Evolutionary conservation across 176 grass and related monocot genomes (phyloP).

Genomic region (Pontederia crassipes): DNA sequence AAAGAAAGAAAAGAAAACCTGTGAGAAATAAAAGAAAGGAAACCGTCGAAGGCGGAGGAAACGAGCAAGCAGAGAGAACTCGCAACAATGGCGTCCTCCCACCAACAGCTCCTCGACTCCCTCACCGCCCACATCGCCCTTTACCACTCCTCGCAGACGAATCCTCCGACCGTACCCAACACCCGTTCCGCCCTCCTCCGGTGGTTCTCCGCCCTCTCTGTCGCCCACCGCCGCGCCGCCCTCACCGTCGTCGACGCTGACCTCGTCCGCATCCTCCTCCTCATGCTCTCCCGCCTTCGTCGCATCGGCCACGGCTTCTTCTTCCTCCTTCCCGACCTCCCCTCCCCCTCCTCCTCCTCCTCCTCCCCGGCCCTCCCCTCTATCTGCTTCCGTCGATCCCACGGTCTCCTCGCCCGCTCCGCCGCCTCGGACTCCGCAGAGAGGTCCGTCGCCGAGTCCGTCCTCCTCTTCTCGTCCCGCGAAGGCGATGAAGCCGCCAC

Average conservation of each 20-base stretch:
- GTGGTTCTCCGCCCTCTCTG: conserved; percentile 65
- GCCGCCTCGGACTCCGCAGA: conserved; percentile 32
- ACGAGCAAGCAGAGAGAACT: no score
- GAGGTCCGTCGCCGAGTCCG: conserved; percentile 21
- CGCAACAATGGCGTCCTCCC: no score
- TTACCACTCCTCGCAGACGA: conserved; percentile 53
- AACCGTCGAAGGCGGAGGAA: no score
- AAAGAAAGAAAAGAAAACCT: no score
- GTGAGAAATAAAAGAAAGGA: no score
- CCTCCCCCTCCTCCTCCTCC: conserved; percentile 8
- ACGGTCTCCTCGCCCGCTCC: conserved; percentile 60
- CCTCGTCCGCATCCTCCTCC: conserved; percentile 31
- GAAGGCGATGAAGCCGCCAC: conserved; percentile 10
- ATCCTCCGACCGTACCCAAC: conserved; percentile 11
- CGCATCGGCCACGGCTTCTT: conserved; percentile 66
- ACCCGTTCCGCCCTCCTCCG: conserved; percentile 70
- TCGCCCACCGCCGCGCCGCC: conserved; percentile 32
- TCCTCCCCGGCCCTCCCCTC: conserved; percentile 23
- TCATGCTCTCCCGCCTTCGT: conserved; percentile 65
- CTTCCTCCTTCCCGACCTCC: conserved; percentile 59
- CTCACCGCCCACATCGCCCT: conserved; percentile 88
- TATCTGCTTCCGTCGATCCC: conserved; percentile 66
- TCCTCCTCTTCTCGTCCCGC: conserved; percentile 53
- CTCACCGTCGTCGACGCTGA: conserved; percentile 35
- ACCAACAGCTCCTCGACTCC: conserved; percentile 28